A percentile compares a stretch with the other conserved stretches of the same genome.
phyloP scores from a whole-genome alignment of 2,329 filamentous ascomycete species.

The Penicillium griseofulvum region DNA sequence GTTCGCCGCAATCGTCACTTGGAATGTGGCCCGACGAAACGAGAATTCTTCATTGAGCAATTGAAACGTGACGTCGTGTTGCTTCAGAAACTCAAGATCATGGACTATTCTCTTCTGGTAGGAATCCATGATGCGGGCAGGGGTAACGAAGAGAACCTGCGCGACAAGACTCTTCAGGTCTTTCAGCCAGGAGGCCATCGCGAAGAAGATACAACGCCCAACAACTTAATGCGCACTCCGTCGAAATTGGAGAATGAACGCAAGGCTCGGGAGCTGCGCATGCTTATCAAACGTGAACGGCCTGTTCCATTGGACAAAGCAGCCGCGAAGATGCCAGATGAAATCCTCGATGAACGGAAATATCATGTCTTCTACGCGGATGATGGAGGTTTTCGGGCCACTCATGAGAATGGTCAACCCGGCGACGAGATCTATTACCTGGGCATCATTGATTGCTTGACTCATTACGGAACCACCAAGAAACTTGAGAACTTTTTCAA shows the following conservation, averaged over 20 bases:
- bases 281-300: slow-evolving; percentile 89
- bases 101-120: slow-evolving; percentile 96
- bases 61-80: slow-evolving; percentile 82
- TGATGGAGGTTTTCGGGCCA: slow-evolving; percentile 88
- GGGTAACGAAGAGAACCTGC: slow-evolving; percentile 93
- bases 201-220: slow-evolving; percentile 60
- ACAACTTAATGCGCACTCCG: slow-evolving; percentile 79
- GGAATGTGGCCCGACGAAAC: slow-evolving; percentile 86
- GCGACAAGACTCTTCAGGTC: slow-evolving; percentile 83
- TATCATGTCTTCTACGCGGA: slow-evolving; percentile 89
- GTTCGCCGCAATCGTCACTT: slow-evolving; percentile 78
- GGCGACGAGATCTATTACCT: slow-evolving; percentile 96
- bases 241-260: slow-evolving; percentile 89
- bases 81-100: slow-evolving; percentile 85
- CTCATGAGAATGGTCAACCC: slow-evolving; percentile 79
- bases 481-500: slow-evolving; percentile 97
- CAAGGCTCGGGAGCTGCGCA: slow-evolving; percentile 84
- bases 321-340: slow-evolving; percentile 82
- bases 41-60: slow-evolving; percentile 82
- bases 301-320: slow-evolving; percentile 89
- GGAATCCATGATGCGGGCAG: slow-evolving; percentile 88
- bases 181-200: slow-evolving; percentile 82
- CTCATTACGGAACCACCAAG: slow-evolving; percentile 92
- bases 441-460: slow-evolving; percentile 96
- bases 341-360: slow-evolving; percentile 71